Conservation (phyloP, 495 filamentous ascomycete species). For the Hypomontagnella submonticulosa region DNA sequence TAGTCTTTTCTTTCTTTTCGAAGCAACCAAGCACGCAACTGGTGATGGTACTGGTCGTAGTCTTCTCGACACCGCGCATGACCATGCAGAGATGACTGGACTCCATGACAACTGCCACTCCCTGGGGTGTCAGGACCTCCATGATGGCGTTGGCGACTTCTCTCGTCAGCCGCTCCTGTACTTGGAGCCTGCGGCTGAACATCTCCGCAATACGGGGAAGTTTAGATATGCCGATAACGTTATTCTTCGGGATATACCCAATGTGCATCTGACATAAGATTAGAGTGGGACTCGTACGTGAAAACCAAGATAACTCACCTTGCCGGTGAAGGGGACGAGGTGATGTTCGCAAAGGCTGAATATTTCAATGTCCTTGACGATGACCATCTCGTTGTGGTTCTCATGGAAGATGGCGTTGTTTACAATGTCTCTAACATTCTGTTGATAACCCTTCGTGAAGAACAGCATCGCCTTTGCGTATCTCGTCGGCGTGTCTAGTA, state of each 20-base stretch:
- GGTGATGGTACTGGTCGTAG: constrained; percentile 84
- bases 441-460: constrained; percentile 99
- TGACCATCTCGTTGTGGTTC: constrained; percentile 95
- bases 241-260: constrained; percentile 89
- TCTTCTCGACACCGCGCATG: constrained; percentile 94
- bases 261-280: constrained; percentile 83
- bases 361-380: constrained; percentile 97
- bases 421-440: constrained; percentile 92
- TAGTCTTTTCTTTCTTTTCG: constrained; percentile 88
- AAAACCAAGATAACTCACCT: constrained; percentile 63
- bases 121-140: constrained; percentile 91
- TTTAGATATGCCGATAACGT: constrained; percentile 94
- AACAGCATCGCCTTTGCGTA: constrained; percentile 98
- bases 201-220: constrained; percentile 95
- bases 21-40: constrained; percentile 97
- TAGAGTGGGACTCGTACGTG: constrained; percentile 16
- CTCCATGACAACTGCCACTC: constrained; percentile 97
- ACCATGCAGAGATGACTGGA: constrained; percentile 99
- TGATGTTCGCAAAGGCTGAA: constrained; percentile 98
- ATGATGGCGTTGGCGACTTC: constrained; percentile 95
- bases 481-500: constrained; percentile 85
- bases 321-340: constrained; percentile 94
- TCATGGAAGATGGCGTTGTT: constrained; percentile 97
- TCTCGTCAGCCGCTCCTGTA: constrained; percentile 95
- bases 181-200: constrained; percentile 92